Conservation (phyloP, 208 protist genomes). For the Trypanosoma grayi region DNA sequence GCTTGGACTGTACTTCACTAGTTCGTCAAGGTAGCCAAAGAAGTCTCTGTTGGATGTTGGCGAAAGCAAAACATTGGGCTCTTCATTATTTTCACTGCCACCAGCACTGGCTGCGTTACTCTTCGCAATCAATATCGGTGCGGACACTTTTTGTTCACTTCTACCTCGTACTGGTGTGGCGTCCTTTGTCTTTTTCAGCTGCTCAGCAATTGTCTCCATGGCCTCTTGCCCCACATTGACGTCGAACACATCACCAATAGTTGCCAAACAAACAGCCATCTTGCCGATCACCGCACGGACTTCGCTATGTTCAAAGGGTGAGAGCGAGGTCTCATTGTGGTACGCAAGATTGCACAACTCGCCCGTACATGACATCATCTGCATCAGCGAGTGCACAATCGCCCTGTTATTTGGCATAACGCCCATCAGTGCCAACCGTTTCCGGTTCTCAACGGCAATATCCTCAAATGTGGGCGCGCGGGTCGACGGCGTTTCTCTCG, state of each 20-base stretch:
- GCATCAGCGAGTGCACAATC: slow-evolving; percentile 52
- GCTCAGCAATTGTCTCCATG: slow-evolving; percentile 32
- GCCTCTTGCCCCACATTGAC: slow-evolving; percentile 49
- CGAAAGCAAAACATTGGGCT: slow-evolving; percentile 25
- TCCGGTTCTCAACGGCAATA: slow-evolving; percentile 50
- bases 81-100: background rate
- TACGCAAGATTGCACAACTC: slow-evolving; percentile 61
- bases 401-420: slow-evolving; percentile 30
- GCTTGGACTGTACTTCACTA: slow-evolving; percentile 29
- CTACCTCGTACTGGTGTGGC: background rate
- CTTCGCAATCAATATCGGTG: background rate
- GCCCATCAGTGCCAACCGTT: slow-evolving; percentile 34
- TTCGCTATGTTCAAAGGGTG: slow-evolving; percentile 72
- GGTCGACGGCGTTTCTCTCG: slow-evolving; percentile 1
- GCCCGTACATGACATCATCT: slow-evolving; percentile 75
- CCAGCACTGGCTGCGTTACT: background rate
- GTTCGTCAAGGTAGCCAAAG: slow-evolving; percentile 57
- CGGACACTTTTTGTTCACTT: slow-evolving; percentile 3
- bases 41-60: slow-evolving; percentile 45
- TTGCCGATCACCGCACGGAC: slow-evolving; percentile 51
- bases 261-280: slow-evolving; percentile 53
- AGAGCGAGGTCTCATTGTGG: slow-evolving; percentile 40
- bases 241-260: slow-evolving; percentile 57
- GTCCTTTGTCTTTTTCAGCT: slow-evolving; percentile 33
- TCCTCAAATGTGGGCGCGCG: slow-evolving; percentile 37